phyloP scores from a whole-genome alignment of 2,329 filamentous ascomycete species.

The Lanzia echinophila region DNA sequence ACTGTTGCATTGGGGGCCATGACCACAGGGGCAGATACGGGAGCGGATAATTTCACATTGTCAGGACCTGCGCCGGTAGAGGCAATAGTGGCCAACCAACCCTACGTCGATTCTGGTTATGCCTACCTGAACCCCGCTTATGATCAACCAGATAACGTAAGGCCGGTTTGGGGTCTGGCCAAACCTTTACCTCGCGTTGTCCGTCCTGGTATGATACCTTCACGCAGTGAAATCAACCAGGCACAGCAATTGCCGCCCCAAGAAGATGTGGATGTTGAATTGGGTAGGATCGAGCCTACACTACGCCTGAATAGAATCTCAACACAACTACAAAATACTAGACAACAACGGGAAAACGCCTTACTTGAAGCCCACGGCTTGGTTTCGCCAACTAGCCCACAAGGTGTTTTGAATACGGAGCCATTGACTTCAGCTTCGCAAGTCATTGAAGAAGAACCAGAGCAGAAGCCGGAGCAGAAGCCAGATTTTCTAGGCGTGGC shows the following conservation, averaged over 20 bases:
- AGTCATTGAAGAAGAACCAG: conserved; percentile 11
- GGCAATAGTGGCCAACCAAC: conserved; percentile 32
- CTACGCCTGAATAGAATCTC: conserved; percentile 19
- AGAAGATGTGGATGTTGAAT: conserved; percentile 37
- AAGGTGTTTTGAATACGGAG: conserved; percentile 1
- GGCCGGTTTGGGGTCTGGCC: conserved; percentile 47
- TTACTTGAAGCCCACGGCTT: conserved; percentile 8
- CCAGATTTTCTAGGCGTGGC: neutral
- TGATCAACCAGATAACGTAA: conserved; percentile 41
- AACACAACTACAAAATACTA: conserved; percentile 17
- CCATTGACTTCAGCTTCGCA: conserved; percentile 11
- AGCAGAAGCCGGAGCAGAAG: neutral
- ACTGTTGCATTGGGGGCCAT: conserved; percentile 7
- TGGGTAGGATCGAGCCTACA: conserved; percentile 35
- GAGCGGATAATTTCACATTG: conserved; percentile 24
- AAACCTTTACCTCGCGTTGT: conserved; percentile 48
- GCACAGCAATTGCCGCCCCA: conserved; percentile 24
- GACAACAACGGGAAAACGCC: conserved; percentile 20
- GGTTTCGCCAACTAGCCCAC: conserved; percentile 3
- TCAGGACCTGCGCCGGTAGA: conserved; percentile 23
- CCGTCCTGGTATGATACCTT: conserved; percentile 46
- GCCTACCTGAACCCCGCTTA: conserved; percentile 47
- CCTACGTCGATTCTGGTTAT: conserved; percentile 48
- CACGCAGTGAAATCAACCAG: conserved; percentile 33
- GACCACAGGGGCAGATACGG: conserved; percentile 4